Evolutionary conservation across 495 filamentous ascomycete genomes (phyloP).

Genomic region (Pseudotulostoma volvatum): DNA sequence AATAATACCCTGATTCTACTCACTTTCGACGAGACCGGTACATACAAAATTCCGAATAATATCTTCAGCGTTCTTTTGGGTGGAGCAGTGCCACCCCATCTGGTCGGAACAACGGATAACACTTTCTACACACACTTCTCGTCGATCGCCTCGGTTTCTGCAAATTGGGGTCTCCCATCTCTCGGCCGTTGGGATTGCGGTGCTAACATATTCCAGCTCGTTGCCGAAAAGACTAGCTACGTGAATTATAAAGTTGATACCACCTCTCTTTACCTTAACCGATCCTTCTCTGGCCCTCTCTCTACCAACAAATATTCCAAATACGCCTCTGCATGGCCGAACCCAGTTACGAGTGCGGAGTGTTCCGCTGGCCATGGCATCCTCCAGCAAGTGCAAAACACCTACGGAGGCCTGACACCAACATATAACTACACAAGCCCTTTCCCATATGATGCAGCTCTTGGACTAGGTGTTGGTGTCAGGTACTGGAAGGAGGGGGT

Average conservation of each 20-base stretch:
- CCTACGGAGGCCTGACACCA: slow-evolving; percentile 16
- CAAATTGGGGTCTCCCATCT: slow-evolving; percentile 53
- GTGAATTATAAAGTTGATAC: slow-evolving; percentile 32
- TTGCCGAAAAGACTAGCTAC: slow-evolving; percentile 42
- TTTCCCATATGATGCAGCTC: slow-evolving; percentile 21
- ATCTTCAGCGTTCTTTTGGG: slow-evolving; percentile 49
- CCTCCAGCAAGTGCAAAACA: slow-evolving; percentile 24
- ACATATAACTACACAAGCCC: slow-evolving; percentile 31
- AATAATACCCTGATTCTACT: slow-evolving; percentile 50
- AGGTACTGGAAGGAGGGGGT: too few species aligned
- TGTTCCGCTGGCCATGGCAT: slow-evolving; percentile 34
- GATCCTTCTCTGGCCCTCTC: slow-evolving; percentile 32
- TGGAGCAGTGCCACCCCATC: slow-evolving; percentile 38
- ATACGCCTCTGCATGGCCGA: slow-evolving; percentile 23
- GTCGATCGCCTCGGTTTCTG: slow-evolving; percentile 42
- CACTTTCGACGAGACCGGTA: slow-evolving; percentile 52
- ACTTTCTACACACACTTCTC: slow-evolving; percentile 63
- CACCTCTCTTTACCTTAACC: slow-evolving; percentile 26
- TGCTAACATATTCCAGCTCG: slow-evolving; percentile 49
- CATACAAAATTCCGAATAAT: slow-evolving; percentile 37
- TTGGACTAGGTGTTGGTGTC: too few species aligned
- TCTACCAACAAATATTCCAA: slow-evolving; percentile 19
- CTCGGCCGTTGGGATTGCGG: slow-evolving; percentile 58
- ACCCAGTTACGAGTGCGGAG: slow-evolving; percentile 18
- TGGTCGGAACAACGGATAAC: slow-evolving; percentile 44